These are phyloP conservation scores for Fusarium sp. DNA, from an alignment of 2,329 filamentous ascomycete genomes.

Conservation along the genomic window DNA sequence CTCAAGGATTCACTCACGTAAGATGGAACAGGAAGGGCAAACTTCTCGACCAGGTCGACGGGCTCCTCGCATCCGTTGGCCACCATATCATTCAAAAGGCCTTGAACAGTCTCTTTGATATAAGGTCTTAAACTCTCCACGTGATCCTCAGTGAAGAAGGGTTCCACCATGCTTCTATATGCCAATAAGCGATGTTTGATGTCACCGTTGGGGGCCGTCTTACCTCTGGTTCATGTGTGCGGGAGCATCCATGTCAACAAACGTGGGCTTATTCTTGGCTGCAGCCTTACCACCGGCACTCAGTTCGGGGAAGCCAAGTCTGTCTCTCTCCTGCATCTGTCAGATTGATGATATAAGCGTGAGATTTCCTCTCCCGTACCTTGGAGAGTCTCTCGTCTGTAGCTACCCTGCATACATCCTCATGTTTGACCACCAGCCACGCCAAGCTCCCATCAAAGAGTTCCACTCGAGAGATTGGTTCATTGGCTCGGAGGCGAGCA, in stretches of 20 bases:
- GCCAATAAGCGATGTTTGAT: background rate
- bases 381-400: conserved; percentile 59
- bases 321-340: conserved; percentile 48
- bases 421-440: conserved; percentile 61
- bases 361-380: conserved; percentile 35
- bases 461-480: conserved; percentile 57
- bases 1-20: conserved; percentile 48
- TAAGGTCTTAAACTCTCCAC: conserved; percentile 56
- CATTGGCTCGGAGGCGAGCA: conserved; percentile 53
- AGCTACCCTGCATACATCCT: conserved; percentile 57
- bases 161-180: conserved; percentile 57
- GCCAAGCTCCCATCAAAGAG: conserved; percentile 60
- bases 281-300: conserved; percentile 58
- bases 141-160: conserved; percentile 54
- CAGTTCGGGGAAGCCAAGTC: conserved; percentile 60
- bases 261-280: conserved; percentile 60
- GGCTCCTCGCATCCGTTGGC: conserved; percentile 51
- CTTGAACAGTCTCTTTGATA: conserved; percentile 58
- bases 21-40: conserved; percentile 60
- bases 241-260: conserved; percentile 63
- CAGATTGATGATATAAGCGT: background rate
- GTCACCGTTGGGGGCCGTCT: background rate
- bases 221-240: conserved; percentile 59
- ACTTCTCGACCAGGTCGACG: conserved; percentile 58
- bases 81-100: conserved; percentile 54